phyloP scores from a whole-genome alignment of 1,139 yeast species.

The Suhomyces yuchorum region DNA sequence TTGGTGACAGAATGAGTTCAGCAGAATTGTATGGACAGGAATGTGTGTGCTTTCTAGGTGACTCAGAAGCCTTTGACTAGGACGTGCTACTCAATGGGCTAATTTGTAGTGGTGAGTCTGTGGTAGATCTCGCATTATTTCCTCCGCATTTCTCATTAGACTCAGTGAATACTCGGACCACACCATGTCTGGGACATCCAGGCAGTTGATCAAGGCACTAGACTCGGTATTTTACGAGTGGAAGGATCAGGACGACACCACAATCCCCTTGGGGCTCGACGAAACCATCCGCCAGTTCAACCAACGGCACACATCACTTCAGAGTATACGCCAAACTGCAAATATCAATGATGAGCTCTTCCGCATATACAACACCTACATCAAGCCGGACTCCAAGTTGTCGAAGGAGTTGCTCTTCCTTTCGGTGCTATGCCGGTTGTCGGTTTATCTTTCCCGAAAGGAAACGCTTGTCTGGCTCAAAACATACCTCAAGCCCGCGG shows the following conservation, averaged over 20 bases:
- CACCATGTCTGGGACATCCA: constrained; percentile 37
- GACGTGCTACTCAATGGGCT: not conserved
- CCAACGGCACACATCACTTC: constrained; percentile 44
- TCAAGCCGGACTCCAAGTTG: constrained; percentile 33
- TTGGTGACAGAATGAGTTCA: too few species aligned
- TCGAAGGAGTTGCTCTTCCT: constrained; percentile 49
- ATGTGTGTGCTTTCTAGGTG: too few species aligned
- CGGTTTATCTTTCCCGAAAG: constrained; percentile 41
- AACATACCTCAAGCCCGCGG: constrained; percentile 54
- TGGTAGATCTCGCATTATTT: not conserved
- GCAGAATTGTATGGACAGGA: too few species aligned
- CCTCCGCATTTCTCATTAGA: not conserved
- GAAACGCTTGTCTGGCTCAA: constrained; percentile 55
- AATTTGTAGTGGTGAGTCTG: not conserved
- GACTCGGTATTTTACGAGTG: constrained; percentile 32
- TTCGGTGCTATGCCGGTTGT: constrained; percentile 42
- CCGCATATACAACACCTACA: constrained; percentile 42
- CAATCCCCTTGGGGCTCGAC: constrained; percentile 14
- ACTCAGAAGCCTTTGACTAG: too few species aligned
- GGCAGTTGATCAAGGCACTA: constrained; percentile 36
- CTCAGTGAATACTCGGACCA: not conserved
- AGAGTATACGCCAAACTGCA: constrained; percentile 34
- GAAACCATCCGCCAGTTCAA: constrained; percentile 27
- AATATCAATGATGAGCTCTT: constrained; percentile 54
- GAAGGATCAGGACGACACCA: constrained; percentile 21